Conservation (phyloP, 805 yeast genomes). For the Yamadazyma paraphyllophila region DNA sequence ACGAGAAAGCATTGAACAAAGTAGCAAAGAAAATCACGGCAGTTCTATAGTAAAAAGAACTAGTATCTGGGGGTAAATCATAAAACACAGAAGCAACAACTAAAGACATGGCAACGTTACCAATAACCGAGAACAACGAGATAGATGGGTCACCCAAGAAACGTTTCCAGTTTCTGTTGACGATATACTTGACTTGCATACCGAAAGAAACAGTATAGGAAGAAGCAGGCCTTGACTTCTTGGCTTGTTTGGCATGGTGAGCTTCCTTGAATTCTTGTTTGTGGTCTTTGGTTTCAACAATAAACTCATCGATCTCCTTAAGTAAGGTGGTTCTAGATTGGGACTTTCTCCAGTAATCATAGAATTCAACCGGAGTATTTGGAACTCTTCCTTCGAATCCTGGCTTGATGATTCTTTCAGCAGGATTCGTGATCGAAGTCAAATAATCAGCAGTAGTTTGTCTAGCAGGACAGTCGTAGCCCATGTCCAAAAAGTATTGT, state of each 20-base stretch:
- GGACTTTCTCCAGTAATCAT: conserved; percentile 56
- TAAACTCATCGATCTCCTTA: conserved; percentile 41
- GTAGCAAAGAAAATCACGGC: conserved; percentile 62
- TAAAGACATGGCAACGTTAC: conserved; percentile 56
- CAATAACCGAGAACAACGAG: conserved; percentile 48
- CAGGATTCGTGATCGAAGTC: conserved; percentile 66
- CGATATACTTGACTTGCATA: conserved; percentile 52
- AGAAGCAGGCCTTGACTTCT: conserved; percentile 31
- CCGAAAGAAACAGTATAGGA: conserved; percentile 43
- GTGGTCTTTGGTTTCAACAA: conserved; percentile 21
- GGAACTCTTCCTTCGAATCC: conserved; percentile 59
- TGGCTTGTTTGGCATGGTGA: conserved; percentile 39
- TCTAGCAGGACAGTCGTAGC: conserved; percentile 59
- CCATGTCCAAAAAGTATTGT: conserved; percentile 57
- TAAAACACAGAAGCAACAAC: conserved; percentile 61
- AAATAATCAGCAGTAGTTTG: conserved; percentile 68
- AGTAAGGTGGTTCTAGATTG: conserved; percentile 45
- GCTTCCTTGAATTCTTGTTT: conserved; percentile 20
- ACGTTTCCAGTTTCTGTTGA: conserved; percentile 54
- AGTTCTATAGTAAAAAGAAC: conserved; percentile 61
- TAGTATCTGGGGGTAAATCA: conserved; percentile 47
- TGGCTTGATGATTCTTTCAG: conserved; percentile 49
- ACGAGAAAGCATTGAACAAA: conserved; percentile 58
- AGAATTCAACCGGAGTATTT: conserved; percentile 55
- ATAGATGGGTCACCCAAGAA: conserved; percentile 57